A percentile compares a stretch with the other conserved stretches of the same genome.
These are phyloP conservation scores for Ilyonectria mors-panacis DNA, from an alignment of 2,329 filamentous ascomycete species.

Conservation along the genomic window DNA sequence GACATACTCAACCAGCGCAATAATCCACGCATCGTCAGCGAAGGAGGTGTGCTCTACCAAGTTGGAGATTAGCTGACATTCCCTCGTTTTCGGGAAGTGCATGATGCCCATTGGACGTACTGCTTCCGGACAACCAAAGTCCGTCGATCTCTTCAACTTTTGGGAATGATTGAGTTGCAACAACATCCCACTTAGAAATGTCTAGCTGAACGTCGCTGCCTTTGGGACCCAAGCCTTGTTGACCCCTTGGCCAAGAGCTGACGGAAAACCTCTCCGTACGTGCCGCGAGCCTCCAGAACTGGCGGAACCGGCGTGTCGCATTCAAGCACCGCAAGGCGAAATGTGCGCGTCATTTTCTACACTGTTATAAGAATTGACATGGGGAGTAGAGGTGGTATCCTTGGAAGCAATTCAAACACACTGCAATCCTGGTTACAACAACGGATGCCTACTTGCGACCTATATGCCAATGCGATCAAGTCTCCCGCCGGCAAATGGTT, in stretches of 20 bases:
- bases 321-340: constrained; percentile 50
- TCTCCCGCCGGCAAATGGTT: background rate
- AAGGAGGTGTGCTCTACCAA: constrained; percentile 54
- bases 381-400: constrained; percentile 5
- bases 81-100: background rate
- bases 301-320: constrained; percentile 52
- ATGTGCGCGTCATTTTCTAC: constrained; percentile 40
- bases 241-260: constrained; percentile 47
- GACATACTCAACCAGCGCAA: constrained; percentile 55
- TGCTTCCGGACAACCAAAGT: constrained; percentile 53
- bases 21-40: constrained; percentile 58
- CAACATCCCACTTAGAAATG: constrained; percentile 51
- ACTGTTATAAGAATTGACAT: background rate
- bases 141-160: constrained; percentile 47
- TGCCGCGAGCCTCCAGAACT: constrained; percentile 45
- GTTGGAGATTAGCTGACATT: background rate
- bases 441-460: constrained; percentile 6
- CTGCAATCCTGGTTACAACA: constrained; percentile 7
- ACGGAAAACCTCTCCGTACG: constrained; percentile 53
- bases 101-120: constrained; percentile 36
- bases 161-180: constrained; percentile 48
- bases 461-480: constrained; percentile 17
- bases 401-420: background rate
- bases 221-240: constrained; percentile 39
- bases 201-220: constrained; percentile 41